phyloP scores from a whole-genome alignment of 805 yeast genomes.

The Myxozyma sirexii region DNA sequence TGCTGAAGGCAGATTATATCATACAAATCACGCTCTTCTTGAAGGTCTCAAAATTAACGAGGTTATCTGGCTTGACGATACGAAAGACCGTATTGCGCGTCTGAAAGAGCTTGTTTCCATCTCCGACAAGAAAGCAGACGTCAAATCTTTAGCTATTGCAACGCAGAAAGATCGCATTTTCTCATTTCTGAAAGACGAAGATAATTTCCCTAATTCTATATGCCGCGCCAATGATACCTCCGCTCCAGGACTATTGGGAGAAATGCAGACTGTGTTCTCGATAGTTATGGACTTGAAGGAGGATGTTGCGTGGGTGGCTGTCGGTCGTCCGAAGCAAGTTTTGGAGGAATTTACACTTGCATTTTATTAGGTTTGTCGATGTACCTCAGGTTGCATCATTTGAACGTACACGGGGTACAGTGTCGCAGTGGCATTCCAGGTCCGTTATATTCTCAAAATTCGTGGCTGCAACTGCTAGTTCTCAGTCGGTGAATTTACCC shows the following conservation, averaged over 20 bases:
- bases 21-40: constrained; percentile 29
- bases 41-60: constrained; percentile 20
- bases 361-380: no score
- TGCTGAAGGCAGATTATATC: constrained; percentile 19
- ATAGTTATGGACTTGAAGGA: constrained; percentile 38
- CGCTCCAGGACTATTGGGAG: constrained; percentile 29
- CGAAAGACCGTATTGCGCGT: constrained; percentile 23
- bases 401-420: no score
- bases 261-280: constrained; percentile 37
- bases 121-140: constrained; percentile 1
- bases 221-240: constrained; percentile 35
- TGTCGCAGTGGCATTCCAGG: no score
- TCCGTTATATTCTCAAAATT: no score
- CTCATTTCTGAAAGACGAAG: constrained; percentile 34
- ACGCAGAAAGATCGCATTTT: constrained; percentile 28
- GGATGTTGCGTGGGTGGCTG: constrained; percentile 32
- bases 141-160: background rate
- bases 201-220: constrained; percentile 38
- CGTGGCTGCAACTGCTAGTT: no score
- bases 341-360: constrained; percentile 24
- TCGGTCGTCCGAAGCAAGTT: constrained; percentile 37
- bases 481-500: no score
- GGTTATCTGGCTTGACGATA: constrained; percentile 31
- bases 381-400: no score
- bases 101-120: constrained; percentile 15